Conservation (phyloP, 1,284 basidiomycete genomes). For the Rhodotorula sp. region DNA sequence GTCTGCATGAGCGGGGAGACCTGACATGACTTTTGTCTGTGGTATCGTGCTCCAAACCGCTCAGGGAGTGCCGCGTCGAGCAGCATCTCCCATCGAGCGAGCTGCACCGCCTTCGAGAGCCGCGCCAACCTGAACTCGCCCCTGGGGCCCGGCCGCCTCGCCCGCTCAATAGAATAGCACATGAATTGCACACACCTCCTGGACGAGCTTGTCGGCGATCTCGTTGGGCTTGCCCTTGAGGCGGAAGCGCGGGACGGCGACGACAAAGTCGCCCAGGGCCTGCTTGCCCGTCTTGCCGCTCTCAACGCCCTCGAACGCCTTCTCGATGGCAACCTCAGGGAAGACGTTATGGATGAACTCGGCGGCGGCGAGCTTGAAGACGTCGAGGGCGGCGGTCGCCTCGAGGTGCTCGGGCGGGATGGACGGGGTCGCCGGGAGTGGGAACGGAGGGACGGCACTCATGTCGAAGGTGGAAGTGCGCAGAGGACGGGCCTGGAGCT, state of each 20-base stretch:
- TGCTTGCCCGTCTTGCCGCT: conserved; percentile 81
- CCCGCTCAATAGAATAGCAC: not conserved
- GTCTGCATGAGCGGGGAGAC: no score
- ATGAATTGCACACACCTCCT: conserved; percentile 60
- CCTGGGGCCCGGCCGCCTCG: not conserved
- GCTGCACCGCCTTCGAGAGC: not conserved
- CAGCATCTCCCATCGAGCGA: not conserved
- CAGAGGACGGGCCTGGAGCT: not conserved
- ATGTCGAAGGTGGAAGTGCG: not conserved
- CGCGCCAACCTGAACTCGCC: not conserved
- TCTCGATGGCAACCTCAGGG: conserved; percentile 59
- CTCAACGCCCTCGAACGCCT: conserved; percentile 82
- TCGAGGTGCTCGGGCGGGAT: conserved; percentile 60
- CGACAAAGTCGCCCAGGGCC: conserved; percentile 70
- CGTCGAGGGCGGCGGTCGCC: conserved; percentile 71
- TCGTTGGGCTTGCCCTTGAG: conserved; percentile 81
- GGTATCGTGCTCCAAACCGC: no score
- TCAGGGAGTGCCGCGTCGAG: no score
- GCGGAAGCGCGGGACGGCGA: conserved; percentile 88
- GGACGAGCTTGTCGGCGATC: conserved; percentile 71
- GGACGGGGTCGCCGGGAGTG: conserved; percentile 46
- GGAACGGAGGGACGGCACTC: conserved; percentile 21
- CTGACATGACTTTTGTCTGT: no score
- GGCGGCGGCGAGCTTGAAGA: conserved; percentile 82
- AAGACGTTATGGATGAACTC: conserved; percentile 71